Base-by-base conservation (phyloP, 805 yeast genomes). In the Kodamaea nitidulidarum region DNA sequence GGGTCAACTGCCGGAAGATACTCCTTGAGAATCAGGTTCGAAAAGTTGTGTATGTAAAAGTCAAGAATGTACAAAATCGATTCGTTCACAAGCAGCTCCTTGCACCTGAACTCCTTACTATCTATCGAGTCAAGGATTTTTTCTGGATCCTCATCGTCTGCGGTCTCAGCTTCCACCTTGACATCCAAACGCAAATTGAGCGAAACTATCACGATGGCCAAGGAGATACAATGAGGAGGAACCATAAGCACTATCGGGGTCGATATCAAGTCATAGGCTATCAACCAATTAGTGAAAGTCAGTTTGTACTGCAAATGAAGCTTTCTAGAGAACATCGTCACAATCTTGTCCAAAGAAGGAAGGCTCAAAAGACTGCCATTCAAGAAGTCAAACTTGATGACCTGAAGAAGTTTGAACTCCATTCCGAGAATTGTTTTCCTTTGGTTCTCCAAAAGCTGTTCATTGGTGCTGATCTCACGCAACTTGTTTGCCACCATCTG, bases 371-470 rank as follows among this genome's bases (percentile, higher is more conserved):
- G 35, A 3, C 54, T 49, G 37, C 78, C 78, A 31, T 76, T 71
- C 48, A 95, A 71, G 52, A 87, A 86, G 57, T 88, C 96, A 54
- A 88, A 90, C 15, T 83, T 77, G 47, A 84, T 75, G 1, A 85
- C 71, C 52, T 88, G 95, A 47, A 90, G 65, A 36, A 88, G 66
- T 52, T 78, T 80, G 48, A 81, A 79, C 56, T 88, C 96, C 26
- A 82, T 50, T 12, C 66, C 65, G 49, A 86, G 61, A 2, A 85
- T 65, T 28, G 71, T 67, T 48, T 71, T 76, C 40, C 81, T 70
- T 48, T 79, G 80, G 18, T 63, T 67, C 16, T 84, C 91, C 7
- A 74, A 42, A 9, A 35, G 15, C 7, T 52, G 39, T 8, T 35
- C 44, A 29, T 42, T 24, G 43, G 38, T 26, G 41, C 35, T 41